Evolutionary conservation across 169 alveolate species (phyloP), one percentile per base, ranked within the genome.

Genomic region (Fabrea salina): DNA sequence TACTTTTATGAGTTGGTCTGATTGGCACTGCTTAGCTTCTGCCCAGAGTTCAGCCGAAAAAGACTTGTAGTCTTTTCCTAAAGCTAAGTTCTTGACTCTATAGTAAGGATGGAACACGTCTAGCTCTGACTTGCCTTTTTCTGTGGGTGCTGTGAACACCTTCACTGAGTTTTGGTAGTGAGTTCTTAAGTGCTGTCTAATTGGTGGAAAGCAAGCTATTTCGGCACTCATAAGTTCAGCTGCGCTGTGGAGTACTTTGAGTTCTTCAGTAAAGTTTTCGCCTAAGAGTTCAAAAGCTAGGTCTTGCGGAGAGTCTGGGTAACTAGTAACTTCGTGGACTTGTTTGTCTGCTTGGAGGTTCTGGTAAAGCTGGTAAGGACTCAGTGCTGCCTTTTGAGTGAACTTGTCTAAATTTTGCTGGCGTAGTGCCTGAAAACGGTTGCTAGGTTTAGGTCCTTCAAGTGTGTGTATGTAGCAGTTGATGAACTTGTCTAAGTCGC

Each of bases 61-160:
- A 4, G 80, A 75, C 13, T 37, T 72, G 76, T 41, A 59, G 41
- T 7, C 79, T 80, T 71, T 74, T 61, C 33, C 82, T 79, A 40
- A 54, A 47, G 33, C 47, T 3, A 70, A 81, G 74, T 83, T 85
- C 67, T 85, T 85, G 0, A 82, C 78, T 40, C 91, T 58, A 70
- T 79, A 85, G 30, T 76, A 77, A 47, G 88, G 87, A 57, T 75
- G 71, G 35, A 81, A 81, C 16, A 81, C 75, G 54, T 80, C 86
- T 39, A 85, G 40, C 43, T 64, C 87, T 22, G 64, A 72, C 35
- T 67, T 32, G 3, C 91, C 91, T 56, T 76, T 77, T 37, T 85
- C 91, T 7, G 91, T 81, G 2, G 91, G 91, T 16, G 59, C 64
- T 19, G 91, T 85, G 3, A 67, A 59, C 5, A 85, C 58, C 57